phyloP scores from a whole-genome alignment of 805 yeast species.

The Wickerhamomyces mucosus region DNA sequence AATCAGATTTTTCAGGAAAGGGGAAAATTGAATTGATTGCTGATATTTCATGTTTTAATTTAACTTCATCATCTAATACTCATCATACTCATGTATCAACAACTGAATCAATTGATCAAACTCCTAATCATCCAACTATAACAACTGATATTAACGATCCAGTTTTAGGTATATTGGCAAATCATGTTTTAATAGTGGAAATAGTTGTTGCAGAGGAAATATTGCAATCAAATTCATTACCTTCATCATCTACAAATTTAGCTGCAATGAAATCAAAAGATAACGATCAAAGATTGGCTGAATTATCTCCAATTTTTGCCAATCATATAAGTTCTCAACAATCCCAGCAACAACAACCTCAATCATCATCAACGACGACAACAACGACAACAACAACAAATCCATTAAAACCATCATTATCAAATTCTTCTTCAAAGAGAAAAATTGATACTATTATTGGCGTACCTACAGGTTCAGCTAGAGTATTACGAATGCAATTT shows the following conservation, averaged over 20 bases:
- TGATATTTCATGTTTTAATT: slow-evolving; percentile 50
- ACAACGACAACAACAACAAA: slow-evolving; percentile 18
- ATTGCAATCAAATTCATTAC: slow-evolving; percentile 29
- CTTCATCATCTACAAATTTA: slow-evolving; percentile 19
- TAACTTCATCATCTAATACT: slow-evolving; percentile 43
- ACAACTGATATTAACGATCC: slow-evolving; percentile 81
- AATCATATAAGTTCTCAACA: slow-evolving; percentile 24
- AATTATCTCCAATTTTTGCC: slow-evolving; percentile 33
- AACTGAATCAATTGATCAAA: slow-evolving; percentile 23
- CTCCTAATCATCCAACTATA: slow-evolving; percentile 33
- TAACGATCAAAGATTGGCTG: slow-evolving; percentile 32
- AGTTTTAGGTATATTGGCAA: slow-evolving; percentile 63
- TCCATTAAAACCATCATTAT: slow-evolving; percentile 3
- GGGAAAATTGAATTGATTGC: slow-evolving; percentile 79
- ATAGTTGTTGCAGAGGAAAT: slow-evolving; percentile 91
- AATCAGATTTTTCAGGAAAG: slow-evolving; percentile 70
- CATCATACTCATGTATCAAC: slow-evolving; percentile 38
- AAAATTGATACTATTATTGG: slow-evolving; percentile 29
- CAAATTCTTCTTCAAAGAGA: slow-evolving; percentile 2
- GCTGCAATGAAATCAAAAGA: slow-evolving; percentile 23
- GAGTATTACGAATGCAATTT: slow-evolving; percentile 93
- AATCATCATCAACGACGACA: slow-evolving; percentile 11
- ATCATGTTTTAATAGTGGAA: slow-evolving; percentile 74
- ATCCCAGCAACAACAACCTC: no score
- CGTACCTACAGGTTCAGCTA: slow-evolving; percentile 88